Base-by-base conservation (phyloP, 805 yeast species). In the Teunomyces atbi region DNA sequence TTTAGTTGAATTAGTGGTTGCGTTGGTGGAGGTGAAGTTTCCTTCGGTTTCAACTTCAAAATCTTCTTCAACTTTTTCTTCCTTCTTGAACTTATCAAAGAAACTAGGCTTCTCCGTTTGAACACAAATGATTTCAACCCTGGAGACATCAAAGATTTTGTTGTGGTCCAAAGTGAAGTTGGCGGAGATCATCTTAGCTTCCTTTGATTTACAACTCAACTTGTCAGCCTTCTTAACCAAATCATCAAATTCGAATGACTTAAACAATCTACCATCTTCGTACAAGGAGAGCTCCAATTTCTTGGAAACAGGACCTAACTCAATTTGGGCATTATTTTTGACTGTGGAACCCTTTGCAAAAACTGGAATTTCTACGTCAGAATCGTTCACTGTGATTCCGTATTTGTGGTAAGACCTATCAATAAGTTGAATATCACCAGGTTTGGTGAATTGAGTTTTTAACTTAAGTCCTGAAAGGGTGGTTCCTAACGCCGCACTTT, bases 401-500 rank as follows among this genome's bases (percentile, higher is more conserved):
- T 75, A 86, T 45, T 75, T 74, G 52, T 69, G 76, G 35, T 76
- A 58, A 0, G 83, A 63, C 45, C 76, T 76, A 46, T 88, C 95
- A 27, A 76, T 58, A 3, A 89, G 73, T 19, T 71, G 66, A 41
- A 89, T 75, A 36, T 80, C 81, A 7, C 51, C 80, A 5, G 86
- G 75, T 54, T 83, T 80, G 63, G 82, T 84, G 56, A 82, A 77
- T 33, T 81, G 77, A n/a, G 89, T 81, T 32, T 89, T 70, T 41
- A 81, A 74, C 44, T 62, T 64, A 34, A 89, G 85, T 16, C 94
- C 98, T 53, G 90, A 78, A 32, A 86, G 70, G n/a, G 96, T 82
- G 2, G 95, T 81, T 42, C 99, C 99, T 56, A 88, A 75, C 11
- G 89, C 96, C 44, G 89, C 89, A 38, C 97, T 83, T 69, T 94